These are phyloP conservation scores for Neonectria magnoliae DNA, from an alignment of 2,329 filamentous ascomycete genomes.

Conservation along the genomic window DNA sequence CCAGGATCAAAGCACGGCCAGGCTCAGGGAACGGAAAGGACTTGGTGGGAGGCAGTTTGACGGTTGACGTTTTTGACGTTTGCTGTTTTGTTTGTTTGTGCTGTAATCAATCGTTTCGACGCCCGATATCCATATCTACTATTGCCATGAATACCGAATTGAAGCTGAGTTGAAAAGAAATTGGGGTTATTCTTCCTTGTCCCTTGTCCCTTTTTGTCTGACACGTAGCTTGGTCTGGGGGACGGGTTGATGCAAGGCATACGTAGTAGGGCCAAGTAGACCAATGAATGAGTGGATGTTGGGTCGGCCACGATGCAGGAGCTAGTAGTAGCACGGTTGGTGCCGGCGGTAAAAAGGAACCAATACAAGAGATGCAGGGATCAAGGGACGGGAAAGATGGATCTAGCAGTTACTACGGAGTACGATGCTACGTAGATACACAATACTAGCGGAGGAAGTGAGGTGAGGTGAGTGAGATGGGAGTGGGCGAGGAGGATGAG, in stretches of 20 bases:
- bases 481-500: too few species aligned
- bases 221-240: neutral
- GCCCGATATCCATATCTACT: conserved; percentile 22
- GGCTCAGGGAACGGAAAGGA: neutral
- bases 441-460: too few species aligned
- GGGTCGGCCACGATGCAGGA: conserved; percentile 4
- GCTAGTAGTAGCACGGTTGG: conserved; percentile 9
- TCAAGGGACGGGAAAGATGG: conserved; percentile 10
- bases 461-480: too few species aligned
- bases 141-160: conserved; percentile 14
- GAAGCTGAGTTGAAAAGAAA: conserved; percentile 11
- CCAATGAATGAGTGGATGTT: conserved; percentile 25
- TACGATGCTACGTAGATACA: neutral
- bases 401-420: neutral
- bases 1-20: conserved; percentile 17
- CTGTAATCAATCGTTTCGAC: conserved; percentile 25
- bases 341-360: conserved; percentile 11
- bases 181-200: too few species aligned
- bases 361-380: conserved; percentile 20
- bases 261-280: neutral
- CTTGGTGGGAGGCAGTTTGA: conserved; percentile 24
- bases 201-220: neutral
- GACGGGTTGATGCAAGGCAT: neutral
- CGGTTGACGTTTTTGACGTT: conserved; percentile 17
- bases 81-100: conserved; percentile 26